phyloP scores from a whole-genome alignment of 2,329 filamentous ascomycete genomes.

The Nemania sp. region DNA sequence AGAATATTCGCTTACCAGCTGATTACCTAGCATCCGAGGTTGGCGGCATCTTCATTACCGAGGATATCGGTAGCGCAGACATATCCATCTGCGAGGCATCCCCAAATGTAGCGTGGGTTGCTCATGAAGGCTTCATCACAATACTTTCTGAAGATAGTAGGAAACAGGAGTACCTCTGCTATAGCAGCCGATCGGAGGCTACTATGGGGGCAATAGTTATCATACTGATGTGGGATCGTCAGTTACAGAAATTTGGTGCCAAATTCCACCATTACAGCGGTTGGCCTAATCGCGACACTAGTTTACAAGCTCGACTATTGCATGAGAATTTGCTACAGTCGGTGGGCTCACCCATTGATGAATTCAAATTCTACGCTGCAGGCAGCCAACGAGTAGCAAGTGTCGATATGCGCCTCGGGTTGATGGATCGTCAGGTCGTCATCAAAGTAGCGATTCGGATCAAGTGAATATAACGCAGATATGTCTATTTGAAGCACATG shows the following conservation, averaged over 20 bases:
- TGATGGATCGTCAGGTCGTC: constrained; percentile 4
- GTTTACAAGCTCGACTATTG: background rate
- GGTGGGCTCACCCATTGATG: background rate
- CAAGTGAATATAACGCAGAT: background rate
- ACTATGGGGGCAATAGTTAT: background rate
- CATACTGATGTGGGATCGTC: background rate
- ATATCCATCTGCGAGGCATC: constrained; percentile 4
- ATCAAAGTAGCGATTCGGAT: constrained; percentile 16
- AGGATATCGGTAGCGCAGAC: constrained; percentile 1
- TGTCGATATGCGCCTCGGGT: constrained; percentile 12
- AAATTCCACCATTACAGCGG: background rate
- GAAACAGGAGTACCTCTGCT: constrained; percentile 4
- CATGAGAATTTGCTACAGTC: background rate
- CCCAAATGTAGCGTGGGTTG: background rate
- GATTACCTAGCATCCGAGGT: constrained; percentile 1
- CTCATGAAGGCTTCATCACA: constrained; percentile 1
- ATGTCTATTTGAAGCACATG: background rate
- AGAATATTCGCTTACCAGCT: constrained; percentile 4
- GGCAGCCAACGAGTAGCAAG: background rate
- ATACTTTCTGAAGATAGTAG: background rate
- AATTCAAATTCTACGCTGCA: background rate
- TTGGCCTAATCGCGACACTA: background rate
- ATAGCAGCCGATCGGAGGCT: background rate
- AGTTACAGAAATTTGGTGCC: background rate
- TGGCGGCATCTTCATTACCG: constrained; percentile 3